phyloP scores from a whole-genome alignment of 331 rosid genomes.

The Malus hybrid region DNA sequence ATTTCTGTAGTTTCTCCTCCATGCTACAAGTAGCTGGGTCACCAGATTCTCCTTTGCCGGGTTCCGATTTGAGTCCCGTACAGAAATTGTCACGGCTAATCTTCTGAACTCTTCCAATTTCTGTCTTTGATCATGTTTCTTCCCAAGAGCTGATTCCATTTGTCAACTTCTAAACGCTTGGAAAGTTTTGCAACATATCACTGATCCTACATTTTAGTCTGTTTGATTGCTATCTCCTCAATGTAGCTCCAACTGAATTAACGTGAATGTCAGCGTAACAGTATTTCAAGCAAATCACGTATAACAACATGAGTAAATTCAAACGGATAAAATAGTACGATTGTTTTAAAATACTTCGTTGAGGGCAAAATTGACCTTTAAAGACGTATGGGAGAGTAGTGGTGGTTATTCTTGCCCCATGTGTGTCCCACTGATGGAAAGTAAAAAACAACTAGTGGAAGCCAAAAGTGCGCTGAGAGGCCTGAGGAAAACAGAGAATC shows the following conservation, averaged over 20 bases:
- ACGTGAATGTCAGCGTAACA: too few relatives aligned
- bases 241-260: too few relatives aligned
- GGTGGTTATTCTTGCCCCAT: not conserved
- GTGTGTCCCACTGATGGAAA: slow-evolving; percentile 8
- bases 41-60: slow-evolving; percentile 99
- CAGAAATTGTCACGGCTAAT: slow-evolving; percentile 34
- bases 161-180: not conserved
- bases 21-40: slow-evolving; percentile 25
- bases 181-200: not conserved
- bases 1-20: slow-evolving; percentile 38
- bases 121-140: not conserved
- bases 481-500: slow-evolving; percentile 31
- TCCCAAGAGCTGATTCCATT: not conserved
- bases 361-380: slow-evolving; percentile 15
- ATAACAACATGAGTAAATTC: too few relatives aligned
- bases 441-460: slow-evolving; percentile 6
- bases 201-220: not conserved
- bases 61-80: slow-evolving; percentile 41
- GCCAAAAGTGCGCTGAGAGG: slow-evolving; percentile 47
- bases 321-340: rapidly evolving
- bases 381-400: not conserved
- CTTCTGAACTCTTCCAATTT: slow-evolving; percentile 17
- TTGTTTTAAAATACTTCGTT: not conserved
- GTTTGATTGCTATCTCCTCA: not conserved
- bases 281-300: too few relatives aligned